Evolutionary conservation across 495 filamentous ascomycete genomes (phyloP), one percentile per base, ranked within the genome.

Genomic region (Aspergillus mulundensis): DNA sequence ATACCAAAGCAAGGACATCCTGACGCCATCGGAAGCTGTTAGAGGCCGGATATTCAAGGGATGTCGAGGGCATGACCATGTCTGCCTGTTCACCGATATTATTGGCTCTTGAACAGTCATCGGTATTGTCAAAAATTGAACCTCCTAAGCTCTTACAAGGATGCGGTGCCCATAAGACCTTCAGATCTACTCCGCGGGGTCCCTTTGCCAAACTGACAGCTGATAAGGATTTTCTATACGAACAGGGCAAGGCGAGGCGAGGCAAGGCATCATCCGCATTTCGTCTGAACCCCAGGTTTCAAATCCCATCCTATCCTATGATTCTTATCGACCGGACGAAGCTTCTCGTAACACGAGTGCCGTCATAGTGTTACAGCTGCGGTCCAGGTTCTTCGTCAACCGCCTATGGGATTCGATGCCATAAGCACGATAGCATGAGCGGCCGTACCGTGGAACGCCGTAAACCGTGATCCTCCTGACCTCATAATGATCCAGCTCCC

Each of bases 401-500:
- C 14, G 24, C 2, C 2, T 36, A 36, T 10, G 12, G 32, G 11
- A 7, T 36, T 36, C 32, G 25, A 3, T 8, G 8, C 8, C 32
- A 36, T 2, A 6, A 36, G 32, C 32, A 36, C 12, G 32, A 36
- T 36, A 36, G 32, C 32, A 10, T 36, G 32, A 36, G 32, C 12
- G 32, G 12, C 5, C 11, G 7, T 36, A n/a, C 48, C 48, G 34
- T 39, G 48, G 48, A 24, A 50, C 48, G 20, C n/a, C 19, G 36
- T 12, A 39, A 39, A n/a, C 20, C 20, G 44, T 23, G 43, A 24
- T n/a, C 34, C 18, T 39, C 24, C 45, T 64, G 62, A 64, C 62
- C 56, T 64, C 62, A 64, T 64, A 21, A 61, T 64, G 62, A 64
- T 61, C 47, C 6, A 24, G 5, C 42, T 48, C 45, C 55, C 61